These are phyloP conservation scores for Tetrapisispora arboricola DNA, from an alignment of 805 yeast species.

Conservation along the genomic window DNA sequence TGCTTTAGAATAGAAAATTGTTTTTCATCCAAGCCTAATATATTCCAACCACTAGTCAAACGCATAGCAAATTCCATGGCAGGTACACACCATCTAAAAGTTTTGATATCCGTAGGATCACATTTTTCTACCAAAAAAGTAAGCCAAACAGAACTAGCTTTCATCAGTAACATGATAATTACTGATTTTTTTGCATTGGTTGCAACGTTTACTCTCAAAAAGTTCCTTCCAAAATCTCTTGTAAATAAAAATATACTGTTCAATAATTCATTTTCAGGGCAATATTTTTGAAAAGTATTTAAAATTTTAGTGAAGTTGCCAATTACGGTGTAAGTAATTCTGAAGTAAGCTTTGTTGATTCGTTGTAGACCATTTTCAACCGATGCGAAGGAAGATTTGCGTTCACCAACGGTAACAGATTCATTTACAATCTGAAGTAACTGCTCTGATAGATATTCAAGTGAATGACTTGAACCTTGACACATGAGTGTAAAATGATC, in stretches of 20 bases:
- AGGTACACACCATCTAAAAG: slow-evolving; percentile 92
- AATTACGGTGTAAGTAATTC: slow-evolving; percentile 54
- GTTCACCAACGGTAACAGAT: slow-evolving; percentile 45
- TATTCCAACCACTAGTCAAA: slow-evolving; percentile 83
- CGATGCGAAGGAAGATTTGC: slow-evolving; percentile 57
- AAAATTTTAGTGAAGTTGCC: slow-evolving; percentile 46
- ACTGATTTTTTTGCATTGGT: slow-evolving; percentile 46
- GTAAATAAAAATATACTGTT: slow-evolving; percentile 68
- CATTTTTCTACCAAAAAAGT: slow-evolving; percentile 91
- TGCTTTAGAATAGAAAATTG: slow-evolving; percentile 63
- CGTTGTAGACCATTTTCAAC: slow-evolving; percentile 65
- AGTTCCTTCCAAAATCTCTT: slow-evolving; percentile 69
- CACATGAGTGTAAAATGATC: slow-evolving; percentile 17
- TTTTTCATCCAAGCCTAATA: slow-evolving; percentile 65
- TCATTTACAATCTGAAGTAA: slow-evolving; percentile 52
- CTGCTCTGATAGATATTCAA: slow-evolving; percentile 45
- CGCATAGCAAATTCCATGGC: slow-evolving; percentile 96
- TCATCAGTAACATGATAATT: slow-evolving; percentile 61
- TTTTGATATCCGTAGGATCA: slow-evolving; percentile 79
- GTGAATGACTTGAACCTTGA: slow-evolving; percentile 53
- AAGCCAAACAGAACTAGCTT: slow-evolving; percentile 81
- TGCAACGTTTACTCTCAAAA: slow-evolving; percentile 53
- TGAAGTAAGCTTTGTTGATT: slow-evolving; percentile 56
- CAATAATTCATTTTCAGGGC: slow-evolving; percentile 65
- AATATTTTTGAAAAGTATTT: slow-evolving; percentile 43